Evolutionary conservation across 192 early-diverging fungal species (phyloP).

Genomic region (Backusella luteola): DNA sequence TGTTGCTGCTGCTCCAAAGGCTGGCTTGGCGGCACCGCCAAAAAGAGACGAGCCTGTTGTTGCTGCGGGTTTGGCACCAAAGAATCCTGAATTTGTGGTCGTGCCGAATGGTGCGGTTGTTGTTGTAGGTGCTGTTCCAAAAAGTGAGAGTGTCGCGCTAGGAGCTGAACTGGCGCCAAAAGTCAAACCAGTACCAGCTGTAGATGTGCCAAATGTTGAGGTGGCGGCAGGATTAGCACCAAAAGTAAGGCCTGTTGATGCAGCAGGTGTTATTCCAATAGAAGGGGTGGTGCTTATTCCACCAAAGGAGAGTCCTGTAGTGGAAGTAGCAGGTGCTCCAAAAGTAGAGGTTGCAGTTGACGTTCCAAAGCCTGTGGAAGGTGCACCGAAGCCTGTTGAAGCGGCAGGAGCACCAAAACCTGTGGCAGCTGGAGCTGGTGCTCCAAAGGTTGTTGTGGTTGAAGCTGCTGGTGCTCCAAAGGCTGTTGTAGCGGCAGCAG

Average conservation of each 20-base stretch:
- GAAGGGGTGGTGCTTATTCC: background rate
- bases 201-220: slow-evolving; percentile 7
- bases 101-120: background rate
- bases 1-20: background rate
- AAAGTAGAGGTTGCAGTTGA: slow-evolving; percentile 16
- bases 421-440: background rate
- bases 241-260: background rate
- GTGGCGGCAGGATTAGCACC: background rate
- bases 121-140: background rate
- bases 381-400: slow-evolving; percentile 10
- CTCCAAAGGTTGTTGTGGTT: slow-evolving; percentile 1
- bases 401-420: background rate
- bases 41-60: background rate
- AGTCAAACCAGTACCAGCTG: background rate
- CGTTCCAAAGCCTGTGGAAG: slow-evolving; percentile 15
- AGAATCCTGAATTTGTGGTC: background rate
- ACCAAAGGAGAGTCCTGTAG: slow-evolving; percentile 15
- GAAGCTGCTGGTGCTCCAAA: slow-evolving; percentile 1
- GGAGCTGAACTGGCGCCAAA: slow-evolving; percentile 1
- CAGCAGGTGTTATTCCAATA: background rate
- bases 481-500: background rate
- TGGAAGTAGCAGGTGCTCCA: slow-evolving; percentile 4
- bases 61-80: background rate
- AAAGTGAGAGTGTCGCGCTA: background rate
- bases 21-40: background rate